Evolutionary conservation across 2,329 filamentous ascomycete genomes (phyloP).

Genomic region (Bimuria novae-zelandiae): DNA sequence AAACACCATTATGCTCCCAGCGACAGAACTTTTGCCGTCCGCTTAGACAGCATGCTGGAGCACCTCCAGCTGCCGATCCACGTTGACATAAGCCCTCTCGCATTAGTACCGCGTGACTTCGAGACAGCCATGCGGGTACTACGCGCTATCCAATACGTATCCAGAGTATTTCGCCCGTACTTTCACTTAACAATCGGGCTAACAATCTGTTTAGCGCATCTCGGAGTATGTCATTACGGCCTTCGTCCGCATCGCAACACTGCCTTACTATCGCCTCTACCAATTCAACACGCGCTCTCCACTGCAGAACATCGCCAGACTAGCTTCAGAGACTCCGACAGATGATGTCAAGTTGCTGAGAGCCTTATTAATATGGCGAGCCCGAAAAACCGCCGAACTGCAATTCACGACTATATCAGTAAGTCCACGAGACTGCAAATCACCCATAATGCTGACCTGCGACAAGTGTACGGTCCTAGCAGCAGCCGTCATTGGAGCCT

Average conservation of each 20-base stretch:
- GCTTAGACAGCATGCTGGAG: neutral
- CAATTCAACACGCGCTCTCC: constrained; percentile 17
- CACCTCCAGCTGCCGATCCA: neutral
- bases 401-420: constrained; percentile 21
- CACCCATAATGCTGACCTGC: neutral
- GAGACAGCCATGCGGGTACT: neutral
- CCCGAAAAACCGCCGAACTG: constrained; percentile 16
- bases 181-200: neutral
- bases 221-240: neutral
- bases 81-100: neutral
- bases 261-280: constrained; percentile 22
- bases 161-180: neutral
- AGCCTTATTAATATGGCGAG: constrained; percentile 11
- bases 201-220: neutral
- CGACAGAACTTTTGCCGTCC: neutral
- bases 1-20: neutral
- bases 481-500: constrained; percentile 19
- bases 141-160: neutral
- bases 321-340: constrained; percentile 6
- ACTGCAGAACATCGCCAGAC: constrained; percentile 9
- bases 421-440: neutral
- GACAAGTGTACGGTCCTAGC: constrained; percentile 19
- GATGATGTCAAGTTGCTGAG: neutral
- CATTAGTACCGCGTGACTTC: neutral
- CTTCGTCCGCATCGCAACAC: constrained; percentile 1